phyloP scores from a whole-genome alignment of 495 filamentous ascomycete genomes.

The Daldinia loculata region DNA sequence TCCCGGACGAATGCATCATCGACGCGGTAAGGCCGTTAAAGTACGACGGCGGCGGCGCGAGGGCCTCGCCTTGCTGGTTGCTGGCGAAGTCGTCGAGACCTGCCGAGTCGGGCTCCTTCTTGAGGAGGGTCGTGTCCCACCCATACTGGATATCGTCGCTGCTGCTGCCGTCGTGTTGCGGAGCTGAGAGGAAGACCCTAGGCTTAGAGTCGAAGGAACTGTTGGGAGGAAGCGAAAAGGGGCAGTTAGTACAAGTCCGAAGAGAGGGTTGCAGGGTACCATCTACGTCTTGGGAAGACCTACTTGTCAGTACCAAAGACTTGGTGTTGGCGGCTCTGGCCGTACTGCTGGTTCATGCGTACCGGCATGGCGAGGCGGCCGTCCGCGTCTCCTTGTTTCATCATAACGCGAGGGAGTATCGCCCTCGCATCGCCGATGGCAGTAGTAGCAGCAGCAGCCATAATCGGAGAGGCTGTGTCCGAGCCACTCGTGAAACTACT shows the following conservation, averaged over 20 bases:
- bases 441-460: neutral
- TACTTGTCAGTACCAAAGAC: conserved; percentile 14
- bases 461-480: conserved; percentile 18
- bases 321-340: neutral
- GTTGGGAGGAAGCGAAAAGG: neutral
- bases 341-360: conserved; percentile 20
- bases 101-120: neutral
- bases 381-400: neutral
- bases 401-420: neutral
- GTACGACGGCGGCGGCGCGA: conserved; percentile 11
- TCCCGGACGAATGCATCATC: neutral
- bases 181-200: conserved; percentile 12
- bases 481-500: conserved; percentile 12
- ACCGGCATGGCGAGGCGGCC: conserved; percentile 27
- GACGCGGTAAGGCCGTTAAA: conserved; percentile 4
- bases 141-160: neutral
- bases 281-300: neutral
- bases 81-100: neutral
- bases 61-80: neutral
- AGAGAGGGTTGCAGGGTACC: neutral
- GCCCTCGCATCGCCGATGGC: neutral
- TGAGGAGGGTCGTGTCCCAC: neutral
- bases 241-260: neutral
- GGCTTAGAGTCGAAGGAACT: conserved; percentile 17
- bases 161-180: neutral